Conservation (phyloP, 768 basidiomycete genomes). For the Amanita inopinata region DNA sequence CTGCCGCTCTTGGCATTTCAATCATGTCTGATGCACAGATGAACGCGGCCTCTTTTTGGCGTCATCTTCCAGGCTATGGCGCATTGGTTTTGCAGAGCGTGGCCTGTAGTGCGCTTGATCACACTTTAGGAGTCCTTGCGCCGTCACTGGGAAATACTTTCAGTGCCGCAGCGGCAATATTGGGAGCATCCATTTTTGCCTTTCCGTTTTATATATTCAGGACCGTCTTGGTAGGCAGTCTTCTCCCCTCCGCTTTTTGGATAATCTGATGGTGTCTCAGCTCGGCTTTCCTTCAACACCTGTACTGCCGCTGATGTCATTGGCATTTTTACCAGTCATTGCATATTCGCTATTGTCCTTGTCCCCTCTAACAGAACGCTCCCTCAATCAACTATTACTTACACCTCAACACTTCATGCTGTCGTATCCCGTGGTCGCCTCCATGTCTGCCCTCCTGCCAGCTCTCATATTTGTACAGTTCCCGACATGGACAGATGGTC, state of each 20-base stretch:
- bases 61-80: conserved; percentile 53
- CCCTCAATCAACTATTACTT: conserved; percentile 35
- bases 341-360: conserved; percentile 55
- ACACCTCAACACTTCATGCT: conserved; percentile 46
- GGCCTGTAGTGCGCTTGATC: conserved; percentile 51
- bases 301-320: conserved; percentile 43
- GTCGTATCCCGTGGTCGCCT: conserved; percentile 45
- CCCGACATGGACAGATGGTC: conserved; percentile 48
- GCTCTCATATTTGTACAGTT: conserved; percentile 53
- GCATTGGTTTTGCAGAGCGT: conserved; percentile 53
- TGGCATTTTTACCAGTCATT: conserved; percentile 51
- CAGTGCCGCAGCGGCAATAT: conserved; percentile 42
- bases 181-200: conserved; percentile 56
- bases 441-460: conserved; percentile 45
- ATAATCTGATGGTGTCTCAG: conserved; percentile 20
- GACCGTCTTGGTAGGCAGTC: conserved; percentile 40
- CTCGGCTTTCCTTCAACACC: conserved; percentile 42
- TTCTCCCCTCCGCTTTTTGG: neutral
- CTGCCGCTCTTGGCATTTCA: conserved; percentile 41
- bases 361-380: conserved; percentile 39
- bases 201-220: conserved; percentile 58
- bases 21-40: conserved; percentile 46
- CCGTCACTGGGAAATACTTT: conserved; percentile 50
- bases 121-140: conserved; percentile 47
- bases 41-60: conserved; percentile 29